Base-by-base conservation (phyloP, 352 stramenopile genomes). In the Salisapilia sapeloensis region DNA sequence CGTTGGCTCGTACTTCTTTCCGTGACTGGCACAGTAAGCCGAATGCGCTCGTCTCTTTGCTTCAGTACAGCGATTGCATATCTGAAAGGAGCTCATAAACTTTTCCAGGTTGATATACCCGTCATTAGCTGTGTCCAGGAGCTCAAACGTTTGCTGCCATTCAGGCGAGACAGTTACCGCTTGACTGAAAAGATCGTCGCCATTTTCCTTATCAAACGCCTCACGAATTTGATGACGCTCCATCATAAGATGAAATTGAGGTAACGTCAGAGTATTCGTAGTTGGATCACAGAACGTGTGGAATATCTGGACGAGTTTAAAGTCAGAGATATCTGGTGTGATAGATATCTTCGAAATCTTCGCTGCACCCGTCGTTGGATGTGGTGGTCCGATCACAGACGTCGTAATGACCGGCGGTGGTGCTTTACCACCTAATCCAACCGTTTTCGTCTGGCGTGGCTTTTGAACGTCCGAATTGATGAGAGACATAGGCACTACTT, bases 11-110 rank as follows among this genome's bases (percentile, higher is more conserved):
- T 66, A 65, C 1, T 56, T 38, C 30, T 72, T 50, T 8, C 59
- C 59, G 31, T 80, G 63, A 16, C 56, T 67, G 0, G 63, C 60
- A 24, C 56, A 74, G 2, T 69, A 30, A 3, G 60, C 62, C 44
- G 70, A 58, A 26, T 77, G 49, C 1, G 63, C 62, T 30, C 65
- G 62, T 6, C 71, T 65, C 38, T 87, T 87, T 18, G 59, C 48
- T 28, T 87, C 67, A 4, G 71, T 87, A 33, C 71, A 84, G 9
- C 71, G 71, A 46, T 87, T 87, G 47, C 67, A 87, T 42, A 87
- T 87, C 42, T 87, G 71, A 47, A 84, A 87, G 38, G 71, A 81
- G 44, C 51, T 72, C 63, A 83, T 80, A 35, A 87, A 87, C n/a
- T 37, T 48, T 33, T 87, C 67, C 3, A 87, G 40, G 19, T 77